Evolutionary conservation across 2,329 filamentous ascomycete species (phyloP), one percentile per base, ranked within the genome.

Genomic region (Botryosphaeria dothidea): DNA sequence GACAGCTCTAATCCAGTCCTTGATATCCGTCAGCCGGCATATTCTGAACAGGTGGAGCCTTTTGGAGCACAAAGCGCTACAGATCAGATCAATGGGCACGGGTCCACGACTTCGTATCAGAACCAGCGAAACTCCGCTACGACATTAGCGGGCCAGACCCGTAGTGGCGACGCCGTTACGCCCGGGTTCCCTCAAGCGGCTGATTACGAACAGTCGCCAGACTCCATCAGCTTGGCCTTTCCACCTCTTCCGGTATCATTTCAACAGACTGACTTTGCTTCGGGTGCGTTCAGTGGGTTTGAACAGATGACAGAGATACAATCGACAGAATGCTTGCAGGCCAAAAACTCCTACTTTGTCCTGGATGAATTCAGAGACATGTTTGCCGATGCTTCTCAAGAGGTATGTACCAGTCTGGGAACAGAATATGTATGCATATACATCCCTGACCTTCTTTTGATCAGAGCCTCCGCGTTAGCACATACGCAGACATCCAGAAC

Each of bases 21-120:
- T 6, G 75, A 79, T 56, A 74, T 79, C 23, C 68, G 75, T 8
- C 71, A 78, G 62, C 60, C 77, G 2, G 77, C 72, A 1, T 77
- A 75, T 64, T 74, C 71, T 0, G 74, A 78, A 7, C 69, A 75
- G 62, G 17, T 38, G 11, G 54, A 68, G 27, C 17, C 41, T 23
- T 27, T 21, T n/a, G 25, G 25, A 19, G 60, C 8, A 49, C 17
- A 13, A 23, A 3, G n/a, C n/a, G 38, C 17, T n/a, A 17, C 64
- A 68, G 19, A 65, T 21, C 64, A 65, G 17, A 25, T 36, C 34
- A 11, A 9, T 5, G 13, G 49, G 4, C 29, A 41, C 11, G 34
- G 52, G 3, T 8, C 19, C 13, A 41, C 19, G 31, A 8, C 52
- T 3, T 5, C 34, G 4, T 51, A 31, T n/a, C 31, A 23, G 27